A percentile compares a stretch with the other conserved stretches of the same genome.
Conservation (phyloP, 768 basidiomycete species). For the Paxillus involutus region DNA sequence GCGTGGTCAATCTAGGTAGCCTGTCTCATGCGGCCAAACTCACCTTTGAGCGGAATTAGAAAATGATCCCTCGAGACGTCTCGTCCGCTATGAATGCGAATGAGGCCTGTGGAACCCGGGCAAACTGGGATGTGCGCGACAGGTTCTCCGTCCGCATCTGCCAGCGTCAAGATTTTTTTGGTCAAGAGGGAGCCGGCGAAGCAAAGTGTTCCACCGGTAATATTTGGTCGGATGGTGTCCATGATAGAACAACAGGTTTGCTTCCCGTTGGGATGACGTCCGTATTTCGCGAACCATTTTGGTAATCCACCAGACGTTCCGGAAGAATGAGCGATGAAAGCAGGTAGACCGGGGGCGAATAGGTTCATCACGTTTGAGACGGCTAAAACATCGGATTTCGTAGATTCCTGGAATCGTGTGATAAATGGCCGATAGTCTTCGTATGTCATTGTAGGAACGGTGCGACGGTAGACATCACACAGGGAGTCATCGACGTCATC, state of each 20-base stretch:
- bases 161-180: neutral
- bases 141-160: neutral
- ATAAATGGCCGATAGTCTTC: slow-evolving; percentile 14
- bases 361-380: slow-evolving; percentile 5
- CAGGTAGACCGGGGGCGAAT: slow-evolving; percentile 18
- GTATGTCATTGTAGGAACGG: slow-evolving; percentile 15
- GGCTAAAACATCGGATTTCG: slow-evolving; percentile 1
- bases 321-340: slow-evolving; percentile 14
- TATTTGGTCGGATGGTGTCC: neutral
- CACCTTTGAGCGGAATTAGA: neutral
- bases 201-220: neutral
- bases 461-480: slow-evolving; percentile 7
- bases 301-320: slow-evolving; percentile 16
- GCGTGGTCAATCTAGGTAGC: neutral
- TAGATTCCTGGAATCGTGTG: slow-evolving; percentile 3
- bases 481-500: neutral
- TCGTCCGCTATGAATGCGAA: neutral
- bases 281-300: slow-evolving; percentile 13
- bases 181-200: neutral
- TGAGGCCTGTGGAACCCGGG: neutral
- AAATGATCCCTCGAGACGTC: neutral
- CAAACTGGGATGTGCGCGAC: neutral
- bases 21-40: neutral
- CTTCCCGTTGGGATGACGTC: neutral
- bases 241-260: neutral